These are phyloP conservation scores for Fraxinus velutina DNA, from an alignment of 305 asterid genomes.

Conservation along the genomic window DNA sequence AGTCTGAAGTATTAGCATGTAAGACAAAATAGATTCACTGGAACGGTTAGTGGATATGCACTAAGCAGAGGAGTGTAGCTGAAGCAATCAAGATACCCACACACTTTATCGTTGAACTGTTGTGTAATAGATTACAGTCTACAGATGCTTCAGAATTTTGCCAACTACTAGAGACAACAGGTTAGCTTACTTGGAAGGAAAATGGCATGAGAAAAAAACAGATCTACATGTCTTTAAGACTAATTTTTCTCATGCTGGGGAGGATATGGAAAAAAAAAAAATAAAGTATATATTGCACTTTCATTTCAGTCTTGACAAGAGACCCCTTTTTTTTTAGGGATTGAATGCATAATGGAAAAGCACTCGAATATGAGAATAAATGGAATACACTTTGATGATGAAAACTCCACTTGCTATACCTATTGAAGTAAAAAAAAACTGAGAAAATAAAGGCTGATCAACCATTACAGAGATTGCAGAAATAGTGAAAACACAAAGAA, in stretches of 20 bases:
- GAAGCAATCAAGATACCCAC: slow-evolving; percentile 1
- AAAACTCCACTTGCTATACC: neutral
- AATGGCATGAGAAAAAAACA: neutral
- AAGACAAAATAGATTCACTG: neutral
- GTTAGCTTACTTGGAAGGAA: neutral
- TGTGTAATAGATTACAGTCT: neutral
- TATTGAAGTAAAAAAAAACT: neutral
- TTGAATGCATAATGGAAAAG: slow-evolving; percentile 8
- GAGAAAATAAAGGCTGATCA: neutral
- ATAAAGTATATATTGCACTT: neutral
- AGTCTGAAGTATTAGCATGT: neutral
- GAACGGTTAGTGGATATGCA: neutral
- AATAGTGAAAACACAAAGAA: neutral
- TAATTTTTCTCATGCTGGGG: neutral
- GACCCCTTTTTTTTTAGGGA: slow-evolving; percentile 5
- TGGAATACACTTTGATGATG: neutral
- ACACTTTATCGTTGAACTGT: neutral
- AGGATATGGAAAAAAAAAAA: neutral
- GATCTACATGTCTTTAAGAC: neutral
- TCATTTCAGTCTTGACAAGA: slow-evolving; percentile 10
- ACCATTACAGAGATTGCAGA: neutral
- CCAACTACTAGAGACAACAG: neutral
- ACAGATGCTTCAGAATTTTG: neutral
- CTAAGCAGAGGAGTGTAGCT: neutral
- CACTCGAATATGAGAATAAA: slow-evolving; percentile 17